Conservation (phyloP, 768 basidiomycete species). For the Butyriboletus loyo region DNA sequence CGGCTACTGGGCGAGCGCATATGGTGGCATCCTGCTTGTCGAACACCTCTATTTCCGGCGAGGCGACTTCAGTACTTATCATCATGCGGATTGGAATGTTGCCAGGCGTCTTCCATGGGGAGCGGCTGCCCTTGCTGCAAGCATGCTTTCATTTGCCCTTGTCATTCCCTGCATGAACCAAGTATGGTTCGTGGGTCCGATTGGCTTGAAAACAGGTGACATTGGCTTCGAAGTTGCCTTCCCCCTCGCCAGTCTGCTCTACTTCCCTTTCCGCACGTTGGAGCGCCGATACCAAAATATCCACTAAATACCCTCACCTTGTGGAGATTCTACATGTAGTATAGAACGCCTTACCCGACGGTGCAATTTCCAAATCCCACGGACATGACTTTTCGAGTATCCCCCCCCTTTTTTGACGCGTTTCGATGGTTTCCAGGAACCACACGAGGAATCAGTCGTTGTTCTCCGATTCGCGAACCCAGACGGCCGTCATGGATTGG, state of each 20-base stretch:
- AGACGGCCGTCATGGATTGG: neutral
- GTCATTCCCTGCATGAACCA: constrained; percentile 69
- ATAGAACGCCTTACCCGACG: neutral
- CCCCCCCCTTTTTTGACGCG: neutral
- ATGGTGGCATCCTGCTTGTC: constrained; percentile 53
- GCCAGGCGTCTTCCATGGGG: constrained; percentile 57
- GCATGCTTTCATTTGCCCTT: constrained; percentile 49
- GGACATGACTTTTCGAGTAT: neutral
- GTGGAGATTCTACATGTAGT: constrained; percentile 4
- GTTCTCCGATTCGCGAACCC: neutral
- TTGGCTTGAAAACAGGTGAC: constrained; percentile 62
- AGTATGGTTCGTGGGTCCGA: constrained; percentile 67
- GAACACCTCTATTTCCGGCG: constrained; percentile 69
- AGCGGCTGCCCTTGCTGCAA: constrained; percentile 54
- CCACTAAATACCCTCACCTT: constrained; percentile 7
- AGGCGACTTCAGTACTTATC: constrained; percentile 47
- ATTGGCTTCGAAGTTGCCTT: constrained; percentile 69
- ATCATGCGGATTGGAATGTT: constrained; percentile 49
- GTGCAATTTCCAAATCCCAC: neutral
- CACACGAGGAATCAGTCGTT: constrained; percentile 2
- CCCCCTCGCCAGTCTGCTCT: constrained; percentile 43
- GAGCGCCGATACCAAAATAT: constrained; percentile 39
- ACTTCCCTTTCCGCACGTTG: constrained; percentile 52
- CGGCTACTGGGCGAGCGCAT: constrained; percentile 60
- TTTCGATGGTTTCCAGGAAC: constrained; percentile 24